A percentile compares a stretch with the other conserved stretches of the same genome.
These are phyloP conservation scores for Arxiozyma heterogenica DNA, from an alignment of 1,139 yeast species.

Conservation along the genomic window DNA sequence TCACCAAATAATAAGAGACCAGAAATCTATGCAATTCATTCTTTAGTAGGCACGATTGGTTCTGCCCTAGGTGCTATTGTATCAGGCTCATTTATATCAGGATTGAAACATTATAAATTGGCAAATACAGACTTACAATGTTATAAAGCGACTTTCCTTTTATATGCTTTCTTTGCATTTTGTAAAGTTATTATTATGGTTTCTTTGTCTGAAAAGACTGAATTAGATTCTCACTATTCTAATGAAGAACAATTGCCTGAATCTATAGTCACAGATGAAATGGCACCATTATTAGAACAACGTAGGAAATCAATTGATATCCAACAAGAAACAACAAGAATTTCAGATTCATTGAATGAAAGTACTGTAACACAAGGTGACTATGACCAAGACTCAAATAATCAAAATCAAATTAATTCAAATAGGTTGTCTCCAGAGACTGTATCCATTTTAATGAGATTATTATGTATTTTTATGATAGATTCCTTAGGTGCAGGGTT, in stretches of 20 bases:
- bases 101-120: slow-evolving; percentile 22
- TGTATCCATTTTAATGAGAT: slow-evolving; percentile 22
- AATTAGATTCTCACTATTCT: slow-evolving; percentile 31
- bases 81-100: slow-evolving; percentile 54
- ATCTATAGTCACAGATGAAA: slow-evolving; percentile 21
- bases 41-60: slow-evolving; percentile 59
- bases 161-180: slow-evolving; percentile 50
- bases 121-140: slow-evolving; percentile 32
- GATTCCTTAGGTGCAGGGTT: slow-evolving; percentile 86
- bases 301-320: slow-evolving; percentile 5
- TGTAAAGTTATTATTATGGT: slow-evolving; percentile 47
- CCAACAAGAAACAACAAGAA: background rate
- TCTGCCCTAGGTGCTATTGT: slow-evolving; percentile 64
- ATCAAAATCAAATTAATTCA: background rate
- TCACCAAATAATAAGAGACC: slow-evolving; percentile 60
- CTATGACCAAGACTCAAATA: background rate
- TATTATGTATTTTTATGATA: slow-evolving; percentile 51
- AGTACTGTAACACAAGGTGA: background rate
- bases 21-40: slow-evolving; percentile 54
- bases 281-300: slow-evolving; percentile 19
- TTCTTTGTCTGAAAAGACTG: slow-evolving; percentile 49
- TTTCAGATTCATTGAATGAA: background rate
- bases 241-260: slow-evolving; percentile 16
- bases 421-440: slow-evolving; percentile 25
- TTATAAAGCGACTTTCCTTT: slow-evolving; percentile 50